Percentiles rank a stretch among this genome's conserved stretches.
Conservation (phyloP, 2,329 filamentous ascomycete genomes). For the Erysiphe pulchra region DNA sequence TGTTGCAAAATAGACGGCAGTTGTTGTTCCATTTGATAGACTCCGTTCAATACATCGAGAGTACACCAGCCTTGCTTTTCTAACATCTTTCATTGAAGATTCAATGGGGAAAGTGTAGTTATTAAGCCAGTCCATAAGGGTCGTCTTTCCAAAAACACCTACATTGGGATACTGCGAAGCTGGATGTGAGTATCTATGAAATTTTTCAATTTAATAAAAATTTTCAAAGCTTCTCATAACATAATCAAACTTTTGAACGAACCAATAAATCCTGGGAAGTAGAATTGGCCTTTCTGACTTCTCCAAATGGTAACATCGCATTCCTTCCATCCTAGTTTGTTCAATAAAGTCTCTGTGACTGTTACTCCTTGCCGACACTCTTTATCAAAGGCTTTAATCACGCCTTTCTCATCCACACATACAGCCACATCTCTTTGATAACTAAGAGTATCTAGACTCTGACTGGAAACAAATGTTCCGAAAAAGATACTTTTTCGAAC, state of each 20-base stretch:
- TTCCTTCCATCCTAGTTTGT: slow-evolving; percentile 13
- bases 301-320: slow-evolving; percentile 6
- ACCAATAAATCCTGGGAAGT: slow-evolving; percentile 68
- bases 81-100: slow-evolving; percentile 37
- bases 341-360: slow-evolving; percentile 13
- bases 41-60: slow-evolving; percentile 53
- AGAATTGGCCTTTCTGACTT: slow-evolving; percentile 33
- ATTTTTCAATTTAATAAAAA: no score
- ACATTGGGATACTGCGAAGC: slow-evolving; percentile 86
- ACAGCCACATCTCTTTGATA: slow-evolving; percentile 20
- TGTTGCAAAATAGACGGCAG: slow-evolving; percentile 84
- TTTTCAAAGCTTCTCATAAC: slow-evolving; percentile 1
- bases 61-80: slow-evolving; percentile 47
- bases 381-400: slow-evolving; percentile 17
- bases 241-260: slow-evolving; percentile 3
- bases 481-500: slow-evolving; percentile 19
- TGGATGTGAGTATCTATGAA: slow-evolving; percentile 73
- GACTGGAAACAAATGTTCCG: slow-evolving; percentile 35
- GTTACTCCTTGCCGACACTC: slow-evolving; percentile 9
- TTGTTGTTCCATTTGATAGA: slow-evolving; percentile 75
- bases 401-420: slow-evolving; percentile 24
- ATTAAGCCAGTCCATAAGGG: slow-evolving; percentile 77
- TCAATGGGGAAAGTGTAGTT: slow-evolving; percentile 92
- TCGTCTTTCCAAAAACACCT: slow-evolving; percentile 81
- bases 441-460: slow-evolving; percentile 21